Conservation (phyloP, 768 basidiomycete species). For the Leucogyrophana mollusca region DNA sequence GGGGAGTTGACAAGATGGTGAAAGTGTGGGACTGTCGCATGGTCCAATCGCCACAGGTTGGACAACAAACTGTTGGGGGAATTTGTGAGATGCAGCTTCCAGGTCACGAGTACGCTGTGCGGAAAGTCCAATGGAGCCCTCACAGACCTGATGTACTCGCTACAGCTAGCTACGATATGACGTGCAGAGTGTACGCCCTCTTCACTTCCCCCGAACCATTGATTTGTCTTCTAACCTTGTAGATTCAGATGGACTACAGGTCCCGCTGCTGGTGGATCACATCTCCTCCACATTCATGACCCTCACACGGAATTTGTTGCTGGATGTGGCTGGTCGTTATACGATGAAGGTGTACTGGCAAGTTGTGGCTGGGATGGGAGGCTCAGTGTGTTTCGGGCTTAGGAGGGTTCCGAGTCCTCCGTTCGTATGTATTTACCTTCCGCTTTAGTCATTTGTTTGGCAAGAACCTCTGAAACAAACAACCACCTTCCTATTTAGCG, state of each 20-base stretch:
- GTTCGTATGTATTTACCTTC: constrained; percentile 1
- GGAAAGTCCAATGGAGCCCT: constrained; percentile 89
- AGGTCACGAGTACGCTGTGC: constrained; percentile 89
- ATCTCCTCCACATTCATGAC: constrained; percentile 73
- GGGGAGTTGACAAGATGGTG: constrained; percentile 72
- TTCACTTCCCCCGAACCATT: neutral
- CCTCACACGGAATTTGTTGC: constrained; percentile 94
- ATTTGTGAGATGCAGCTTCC: constrained; percentile 65
- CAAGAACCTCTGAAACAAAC: constrained; percentile 5
- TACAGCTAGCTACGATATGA: constrained; percentile 90
- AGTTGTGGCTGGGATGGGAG: constrained; percentile 93
- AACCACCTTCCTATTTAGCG: constrained; percentile 1
- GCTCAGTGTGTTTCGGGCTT: constrained; percentile 71
- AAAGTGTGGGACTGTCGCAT: constrained; percentile 89
- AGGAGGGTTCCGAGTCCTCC: neutral
- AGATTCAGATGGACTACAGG: constrained; percentile 69
- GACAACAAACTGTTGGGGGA: constrained; percentile 61
- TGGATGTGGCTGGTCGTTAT: constrained; percentile 90
- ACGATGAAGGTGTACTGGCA: constrained; percentile 81
- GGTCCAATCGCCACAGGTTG: constrained; percentile 54
- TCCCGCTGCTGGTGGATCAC: constrained; percentile 44
- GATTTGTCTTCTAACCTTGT: neutral
- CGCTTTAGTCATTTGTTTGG: neutral
- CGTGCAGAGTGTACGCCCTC: constrained; percentile 75
- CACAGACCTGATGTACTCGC: constrained; percentile 71